Evolutionary conservation across 2,329 filamentous ascomycete genomes (phyloP), one percentile per base, ranked within the genome.

Genomic region (Paradendryphiella salina): DNA sequence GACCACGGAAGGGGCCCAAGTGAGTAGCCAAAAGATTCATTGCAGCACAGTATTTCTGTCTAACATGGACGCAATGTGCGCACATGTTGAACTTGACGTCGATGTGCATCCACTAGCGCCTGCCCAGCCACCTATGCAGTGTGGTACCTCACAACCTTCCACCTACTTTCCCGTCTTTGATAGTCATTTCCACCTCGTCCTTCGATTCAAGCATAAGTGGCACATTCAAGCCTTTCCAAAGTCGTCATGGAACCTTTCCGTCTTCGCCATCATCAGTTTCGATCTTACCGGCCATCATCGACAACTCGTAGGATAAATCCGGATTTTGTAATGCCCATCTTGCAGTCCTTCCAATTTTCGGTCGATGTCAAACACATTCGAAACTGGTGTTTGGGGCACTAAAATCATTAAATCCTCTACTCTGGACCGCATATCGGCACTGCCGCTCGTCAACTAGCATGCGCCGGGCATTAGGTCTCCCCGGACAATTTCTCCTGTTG

Each of bases 181-280:
- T 39, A 42, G 10, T 31, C 23, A 46, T 7, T 10, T 35, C 35
- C 20, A 46, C 11, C 18, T 50, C 34, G 17, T 50, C 20, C 15
- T 50, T 14, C 23, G 40, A 39, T 15, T 21, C 28, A 17, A 50
- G 34, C 40, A 45, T 45, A 9, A 45, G 29, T 3, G 46, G 40
- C 20, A 45, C 34, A 50, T 28, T 34, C 4, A 28, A 5, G 7
- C 9, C 9, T 14, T 50, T 50, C 26, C 34, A 45, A n/a, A 29
- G 14, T 21, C 34, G 40, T 1, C 28, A 3, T 14, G 40, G 28
- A 26, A 45, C 46, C 20, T 32, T 39, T 17, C 29, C 28, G 7
- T 36, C 40, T 34, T 28, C 46, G n/a, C 17, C 37, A 3, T 45
- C 40, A 13, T 50, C 33, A 10, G 29, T 45, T 15, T 17, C 20